phyloP scores from a whole-genome alignment of 2,329 filamentous ascomycete species.

The Fusarium sublunatum region DNA sequence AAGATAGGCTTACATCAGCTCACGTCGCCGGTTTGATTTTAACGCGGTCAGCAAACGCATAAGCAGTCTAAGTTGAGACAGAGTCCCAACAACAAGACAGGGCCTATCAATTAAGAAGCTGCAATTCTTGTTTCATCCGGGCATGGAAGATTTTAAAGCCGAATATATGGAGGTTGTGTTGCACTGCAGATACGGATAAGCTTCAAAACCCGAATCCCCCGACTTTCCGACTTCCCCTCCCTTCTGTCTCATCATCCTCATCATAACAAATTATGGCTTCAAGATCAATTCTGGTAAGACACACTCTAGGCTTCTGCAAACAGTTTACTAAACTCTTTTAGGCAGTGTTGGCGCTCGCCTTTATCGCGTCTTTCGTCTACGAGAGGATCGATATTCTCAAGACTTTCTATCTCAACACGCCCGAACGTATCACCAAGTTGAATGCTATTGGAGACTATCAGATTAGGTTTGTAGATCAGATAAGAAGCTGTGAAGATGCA shows the following conservation, averaged over 20 bases:
- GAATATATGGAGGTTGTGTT: not conserved
- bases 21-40: too few species aligned
- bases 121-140: constrained; percentile 25
- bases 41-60: not conserved
- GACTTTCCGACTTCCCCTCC: not conserved
- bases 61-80: not conserved
- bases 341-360: constrained; percentile 20
- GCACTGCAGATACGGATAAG: not conserved
- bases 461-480: constrained; percentile 52
- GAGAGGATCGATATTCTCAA: constrained; percentile 31
- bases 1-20: too few species aligned
- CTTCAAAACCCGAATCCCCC: not conserved
- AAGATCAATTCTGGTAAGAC: constrained; percentile 18
- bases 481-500: constrained; percentile 56
- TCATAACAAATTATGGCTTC: constrained; percentile 13
- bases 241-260: not conserved
- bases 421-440: constrained; percentile 43
- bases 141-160: not conserved
- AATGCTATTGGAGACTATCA: constrained; percentile 45
- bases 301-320: rapidly evolving
- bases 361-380: constrained; percentile 22
- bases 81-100: not conserved
- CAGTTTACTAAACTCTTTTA: not conserved
- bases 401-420: constrained; percentile 48
- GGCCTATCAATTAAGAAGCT: not conserved